Conservation (phyloP, 441 rosid species). For the Euphorbia celastroides region DNA sequence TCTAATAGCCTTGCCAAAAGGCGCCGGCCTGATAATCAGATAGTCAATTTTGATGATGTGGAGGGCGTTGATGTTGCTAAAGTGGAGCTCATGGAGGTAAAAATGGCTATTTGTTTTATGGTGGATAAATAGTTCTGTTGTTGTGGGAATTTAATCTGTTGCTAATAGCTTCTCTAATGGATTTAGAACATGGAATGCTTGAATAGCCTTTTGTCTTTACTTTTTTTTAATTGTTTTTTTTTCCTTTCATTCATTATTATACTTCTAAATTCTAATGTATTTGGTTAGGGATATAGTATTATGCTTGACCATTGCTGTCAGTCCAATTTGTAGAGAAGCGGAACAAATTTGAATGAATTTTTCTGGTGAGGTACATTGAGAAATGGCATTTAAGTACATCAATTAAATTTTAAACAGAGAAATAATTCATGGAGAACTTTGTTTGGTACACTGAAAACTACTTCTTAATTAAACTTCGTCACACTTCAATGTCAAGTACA, state of each 20-base stretch:
- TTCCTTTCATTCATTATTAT: too few relatives aligned
- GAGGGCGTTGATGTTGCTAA: constrained; percentile 97
- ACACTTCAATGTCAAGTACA: too few relatives aligned
- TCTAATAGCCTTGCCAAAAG: constrained; percentile 79
- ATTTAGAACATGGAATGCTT: not conserved
- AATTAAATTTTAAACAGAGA: too few relatives aligned
- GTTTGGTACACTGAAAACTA: not conserved
- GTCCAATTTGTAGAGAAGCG: not conserved
- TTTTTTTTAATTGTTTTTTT: not conserved
- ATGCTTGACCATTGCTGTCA: not conserved
- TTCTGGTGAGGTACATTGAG: not conserved
- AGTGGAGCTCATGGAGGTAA: constrained; percentile 89
- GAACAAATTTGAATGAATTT: not conserved
- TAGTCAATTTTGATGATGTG: constrained; percentile 76
- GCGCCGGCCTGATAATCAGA: constrained; percentile 51
- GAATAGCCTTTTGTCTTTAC: not conserved
- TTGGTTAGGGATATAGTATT: not conserved
- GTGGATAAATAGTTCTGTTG: constrained; percentile 6
- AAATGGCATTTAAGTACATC: too few relatives aligned
- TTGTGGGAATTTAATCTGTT: not conserved
- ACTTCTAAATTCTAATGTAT: too few relatives aligned
- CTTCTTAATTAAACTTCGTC: not conserved
- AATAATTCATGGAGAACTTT: too few relatives aligned
- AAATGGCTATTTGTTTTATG: constrained; percentile 1
- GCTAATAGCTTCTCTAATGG: not conserved